These are phyloP conservation scores for Coriaria nepalensis DNA, from an alignment of 306 rosid genomes.

Conservation along the genomic window DNA sequence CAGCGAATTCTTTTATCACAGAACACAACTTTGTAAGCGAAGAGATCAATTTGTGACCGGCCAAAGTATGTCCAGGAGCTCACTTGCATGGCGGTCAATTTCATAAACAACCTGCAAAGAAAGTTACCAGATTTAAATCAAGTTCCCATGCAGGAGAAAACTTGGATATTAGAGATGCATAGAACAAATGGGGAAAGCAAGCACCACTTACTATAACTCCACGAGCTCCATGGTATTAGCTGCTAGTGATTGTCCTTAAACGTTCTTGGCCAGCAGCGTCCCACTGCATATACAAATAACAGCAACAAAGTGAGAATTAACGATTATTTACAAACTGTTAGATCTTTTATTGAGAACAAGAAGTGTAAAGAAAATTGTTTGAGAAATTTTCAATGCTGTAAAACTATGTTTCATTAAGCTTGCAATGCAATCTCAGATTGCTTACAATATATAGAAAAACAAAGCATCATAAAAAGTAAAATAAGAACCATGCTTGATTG, in stretches of 20 bases:
- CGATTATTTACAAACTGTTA: too few species aligned
- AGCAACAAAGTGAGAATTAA: too few species aligned
- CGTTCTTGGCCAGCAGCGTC: constrained; percentile 99
- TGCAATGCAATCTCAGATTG: too few species aligned
- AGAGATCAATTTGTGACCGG: constrained; percentile 58
- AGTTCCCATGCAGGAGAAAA: constrained; percentile 5
- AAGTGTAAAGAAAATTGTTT: too few species aligned
- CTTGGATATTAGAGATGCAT: not conserved
- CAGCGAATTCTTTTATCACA: too few species aligned
- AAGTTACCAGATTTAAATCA: constrained; percentile 11
- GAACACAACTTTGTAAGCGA: constrained; percentile 61
- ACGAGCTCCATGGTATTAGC: constrained; percentile 99
- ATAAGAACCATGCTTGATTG: too few species aligned
- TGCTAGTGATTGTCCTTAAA: constrained; percentile 94
- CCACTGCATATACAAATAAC: too few species aligned
- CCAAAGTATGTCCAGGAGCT: constrained; percentile 66
- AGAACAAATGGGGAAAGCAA: not conserved
- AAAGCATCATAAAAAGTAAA: too few species aligned
- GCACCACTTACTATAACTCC: constrained; percentile 71
- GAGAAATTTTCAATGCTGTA: too few species aligned
- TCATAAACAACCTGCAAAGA: constrained; percentile 57
- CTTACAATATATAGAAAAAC: too few species aligned
- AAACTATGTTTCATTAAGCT: too few species aligned
- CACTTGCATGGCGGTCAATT: constrained; percentile 75
- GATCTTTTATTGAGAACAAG: too few species aligned